Conservation (phyloP, 192 early-diverging fungal species). For the Coemansia asiatica region DNA sequence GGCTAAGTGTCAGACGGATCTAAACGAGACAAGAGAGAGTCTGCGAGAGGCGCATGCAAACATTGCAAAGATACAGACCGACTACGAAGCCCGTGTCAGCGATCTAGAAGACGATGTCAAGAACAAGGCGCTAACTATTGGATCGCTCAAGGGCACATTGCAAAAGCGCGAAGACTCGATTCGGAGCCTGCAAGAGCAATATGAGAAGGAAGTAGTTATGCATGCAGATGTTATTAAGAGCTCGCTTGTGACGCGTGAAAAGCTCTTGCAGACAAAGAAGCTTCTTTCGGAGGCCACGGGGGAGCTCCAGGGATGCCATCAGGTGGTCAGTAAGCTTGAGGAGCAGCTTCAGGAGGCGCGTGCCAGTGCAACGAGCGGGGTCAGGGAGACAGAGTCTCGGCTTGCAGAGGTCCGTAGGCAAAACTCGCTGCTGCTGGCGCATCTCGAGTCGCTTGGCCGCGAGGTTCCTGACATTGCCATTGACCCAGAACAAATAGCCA, state of each 20-base stretch:
- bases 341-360: conserved; percentile 25
- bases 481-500: conserved; percentile 36
- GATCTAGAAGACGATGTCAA: conserved; percentile 21
- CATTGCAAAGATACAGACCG: conserved; percentile 44
- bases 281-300: conserved; percentile 18
- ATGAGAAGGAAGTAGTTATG: conserved; percentile 66
- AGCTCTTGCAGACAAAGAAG: conserved; percentile 30
- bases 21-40: conserved; percentile 16
- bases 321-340: conserved; percentile 23
- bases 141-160: conserved; percentile 56
- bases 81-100: conserved; percentile 27
- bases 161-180: conserved; percentile 53
- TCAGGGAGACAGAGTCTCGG: conserved; percentile 53
- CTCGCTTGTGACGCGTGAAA: conserved; percentile 49
- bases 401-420: conserved; percentile 62
- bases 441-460: conserved; percentile 65
- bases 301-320: conserved; percentile 21
- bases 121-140: conserved; percentile 25
- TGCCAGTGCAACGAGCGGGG: conserved; percentile 17
- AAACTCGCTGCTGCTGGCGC: conserved; percentile 71
- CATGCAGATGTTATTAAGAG: conserved; percentile 62
- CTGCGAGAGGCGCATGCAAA: conserved; percentile 53
- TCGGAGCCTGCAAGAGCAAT: conserved; percentile 63
- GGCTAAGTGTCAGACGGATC: conserved; percentile 17
- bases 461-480: conserved; percentile 38